These are phyloP conservation scores for Lolium multiflorum DNA, from an alignment of 176 grass and related monocot genomes.

Conservation along the genomic window DNA sequence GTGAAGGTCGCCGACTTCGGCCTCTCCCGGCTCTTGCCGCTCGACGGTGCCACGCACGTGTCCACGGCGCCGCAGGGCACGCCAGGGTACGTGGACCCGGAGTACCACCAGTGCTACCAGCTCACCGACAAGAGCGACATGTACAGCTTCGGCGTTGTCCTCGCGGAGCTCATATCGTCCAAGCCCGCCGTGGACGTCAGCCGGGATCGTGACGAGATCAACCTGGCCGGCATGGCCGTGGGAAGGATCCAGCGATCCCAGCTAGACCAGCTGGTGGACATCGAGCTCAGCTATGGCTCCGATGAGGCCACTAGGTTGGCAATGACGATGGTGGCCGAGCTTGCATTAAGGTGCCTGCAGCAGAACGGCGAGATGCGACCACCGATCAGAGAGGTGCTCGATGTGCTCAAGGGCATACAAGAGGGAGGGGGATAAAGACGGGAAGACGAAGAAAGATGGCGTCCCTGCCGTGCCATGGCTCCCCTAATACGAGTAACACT, in stretches of 20 bases:
- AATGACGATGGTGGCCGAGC: conserved; percentile 74
- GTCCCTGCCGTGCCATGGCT: background rate
- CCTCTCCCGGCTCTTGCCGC: conserved; percentile 75
- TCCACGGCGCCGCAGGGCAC: conserved; percentile 90
- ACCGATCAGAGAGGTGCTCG: conserved; percentile 68
- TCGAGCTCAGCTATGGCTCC: conserved; percentile 51
- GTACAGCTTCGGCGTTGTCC: conserved; percentile 82
- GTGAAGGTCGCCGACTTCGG: conserved; percentile 95
- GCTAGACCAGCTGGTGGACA: conserved; percentile 62
- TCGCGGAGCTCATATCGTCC: conserved; percentile 78
- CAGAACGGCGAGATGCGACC: conserved; percentile 77
- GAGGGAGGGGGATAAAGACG: background rate
- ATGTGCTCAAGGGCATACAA: conserved; percentile 55
- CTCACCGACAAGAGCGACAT: conserved; percentile 83
- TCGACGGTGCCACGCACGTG: conserved; percentile 69
- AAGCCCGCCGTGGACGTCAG: conserved; percentile 76
- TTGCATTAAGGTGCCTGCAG: conserved; percentile 86
- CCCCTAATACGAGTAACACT: no score
- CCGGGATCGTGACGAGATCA: conserved; percentile 66
- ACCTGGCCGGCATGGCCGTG: conserved; percentile 69
- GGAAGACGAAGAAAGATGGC: conserved; percentile 9
- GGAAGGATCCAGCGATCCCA: conserved; percentile 60
- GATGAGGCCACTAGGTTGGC: conserved; percentile 48
- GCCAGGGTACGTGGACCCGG: conserved; percentile 77
- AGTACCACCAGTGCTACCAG: conserved; percentile 87